Evolutionary conservation across 148 eudicot genomes (phyloP).

Genomic region (Hydrangea macrophylla): DNA sequence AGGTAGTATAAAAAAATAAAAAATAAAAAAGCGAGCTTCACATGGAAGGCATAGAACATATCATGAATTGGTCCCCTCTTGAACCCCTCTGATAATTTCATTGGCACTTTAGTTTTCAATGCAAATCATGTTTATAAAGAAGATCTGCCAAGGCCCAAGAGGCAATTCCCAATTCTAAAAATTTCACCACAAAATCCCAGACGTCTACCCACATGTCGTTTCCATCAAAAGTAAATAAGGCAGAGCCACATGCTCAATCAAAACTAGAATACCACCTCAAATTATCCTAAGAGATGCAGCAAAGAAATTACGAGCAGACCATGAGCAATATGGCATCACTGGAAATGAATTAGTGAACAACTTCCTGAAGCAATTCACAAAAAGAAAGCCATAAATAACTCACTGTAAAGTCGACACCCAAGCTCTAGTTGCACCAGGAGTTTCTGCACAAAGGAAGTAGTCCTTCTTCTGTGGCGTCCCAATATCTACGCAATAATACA

Average conservation of each 20-base stretch:
- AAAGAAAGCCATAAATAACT: constrained; percentile 36
- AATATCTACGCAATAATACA: constrained; percentile 56
- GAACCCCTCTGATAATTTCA: not conserved
- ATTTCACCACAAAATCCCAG: not conserved
- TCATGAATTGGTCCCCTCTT: not conserved
- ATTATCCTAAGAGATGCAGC: not conserved
- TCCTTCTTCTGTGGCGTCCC: constrained; percentile 98
- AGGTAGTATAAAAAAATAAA: no score
- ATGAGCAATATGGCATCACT: not conserved
- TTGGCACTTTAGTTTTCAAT: not conserved
- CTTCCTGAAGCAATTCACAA: constrained; percentile 2
- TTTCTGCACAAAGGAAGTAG: constrained; percentile 96
- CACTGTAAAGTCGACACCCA: constrained; percentile 96
- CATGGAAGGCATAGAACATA: not conserved
- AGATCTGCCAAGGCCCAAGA: not conserved
- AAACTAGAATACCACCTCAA: not conserved
- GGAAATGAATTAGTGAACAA: not conserved
- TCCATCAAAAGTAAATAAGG: not conserved
- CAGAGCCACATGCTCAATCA: not conserved
- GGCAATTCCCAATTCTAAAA: not conserved
- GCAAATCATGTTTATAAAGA: not conserved
- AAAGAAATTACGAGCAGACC: not conserved
- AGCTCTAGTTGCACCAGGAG: constrained; percentile 96
- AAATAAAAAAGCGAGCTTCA: not conserved
- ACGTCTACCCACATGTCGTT: not conserved